phyloP scores from a whole-genome alignment of 495 filamentous ascomycete species.

The Hypoxylon lienhwacheense region DNA sequence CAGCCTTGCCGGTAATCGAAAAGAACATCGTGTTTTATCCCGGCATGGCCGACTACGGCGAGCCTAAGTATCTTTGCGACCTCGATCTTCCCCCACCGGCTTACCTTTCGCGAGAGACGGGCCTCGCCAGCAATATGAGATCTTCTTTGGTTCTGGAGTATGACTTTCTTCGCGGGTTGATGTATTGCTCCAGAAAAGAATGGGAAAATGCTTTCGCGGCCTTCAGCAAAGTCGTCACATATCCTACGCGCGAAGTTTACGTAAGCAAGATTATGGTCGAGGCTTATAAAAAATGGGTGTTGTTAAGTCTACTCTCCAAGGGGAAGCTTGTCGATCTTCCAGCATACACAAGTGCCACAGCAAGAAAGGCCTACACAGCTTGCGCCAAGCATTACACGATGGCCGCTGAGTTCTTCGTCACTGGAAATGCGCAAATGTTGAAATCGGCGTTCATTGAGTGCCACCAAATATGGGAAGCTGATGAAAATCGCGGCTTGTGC shows the following conservation, averaged over 20 bases:
- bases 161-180: slow-evolving; percentile 74
- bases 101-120: slow-evolving; percentile 61
- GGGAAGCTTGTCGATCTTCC: slow-evolving; percentile 61
- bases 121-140: slow-evolving; percentile 60
- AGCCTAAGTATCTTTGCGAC: slow-evolving; percentile 38
- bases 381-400: slow-evolving; percentile 70
- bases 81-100: slow-evolving; percentile 37
- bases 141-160: slow-evolving; percentile 70
- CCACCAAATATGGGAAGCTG: slow-evolving; percentile 58
- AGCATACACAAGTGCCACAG: slow-evolving; percentile 42
- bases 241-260: slow-evolving; percentile 58
- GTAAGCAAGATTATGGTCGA: slow-evolving; percentile 80
- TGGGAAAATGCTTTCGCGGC: slow-evolving; percentile 74
- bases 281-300: slow-evolving; percentile 90
- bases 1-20: slow-evolving; percentile 68
- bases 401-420: slow-evolving; percentile 68
- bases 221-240: slow-evolving; percentile 67
- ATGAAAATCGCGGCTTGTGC: slow-evolving; percentile 51
- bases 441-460: slow-evolving; percentile 57
- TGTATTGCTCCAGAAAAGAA: slow-evolving; percentile 70
- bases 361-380: slow-evolving; percentile 59
- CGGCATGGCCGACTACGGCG: slow-evolving; percentile 38
- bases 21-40: slow-evolving; percentile 70
- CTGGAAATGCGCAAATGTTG: slow-evolving; percentile 57
- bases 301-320: slow-evolving; percentile 71